Percentiles rank a stretch among this genome's conserved stretches.
Conservation (phyloP, 495 filamentous ascomycete species). For the Podospora australis region DNA sequence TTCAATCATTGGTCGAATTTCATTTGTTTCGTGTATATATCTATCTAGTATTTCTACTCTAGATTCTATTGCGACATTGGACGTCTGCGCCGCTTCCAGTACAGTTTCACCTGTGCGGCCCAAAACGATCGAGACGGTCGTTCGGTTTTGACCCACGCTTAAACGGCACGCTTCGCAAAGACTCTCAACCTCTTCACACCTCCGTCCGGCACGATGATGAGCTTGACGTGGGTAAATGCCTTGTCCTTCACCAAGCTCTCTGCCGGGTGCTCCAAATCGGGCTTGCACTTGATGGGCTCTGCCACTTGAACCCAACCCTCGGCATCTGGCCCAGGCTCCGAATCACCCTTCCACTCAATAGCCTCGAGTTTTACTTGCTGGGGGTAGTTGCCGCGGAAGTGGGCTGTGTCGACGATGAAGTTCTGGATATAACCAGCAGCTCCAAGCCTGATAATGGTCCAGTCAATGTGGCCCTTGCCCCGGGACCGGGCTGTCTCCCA, state of each 20-base stretch:
- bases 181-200: conserved; percentile 84
- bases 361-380: conserved; percentile 67
- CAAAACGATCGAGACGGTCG: neutral
- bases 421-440: conserved; percentile 61
- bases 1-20: too few relatives aligned
- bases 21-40: neutral
- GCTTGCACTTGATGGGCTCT: conserved; percentile 58
- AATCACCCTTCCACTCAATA: conserved; percentile 47
- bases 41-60: too few relatives aligned
- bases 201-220: conserved; percentile 88
- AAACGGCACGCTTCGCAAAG: conserved; percentile 57
- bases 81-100: neutral
- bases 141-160: too few relatives aligned
- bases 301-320: conserved; percentile 66
- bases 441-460: conserved; percentile 75
- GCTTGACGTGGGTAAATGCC: conserved; percentile 72
- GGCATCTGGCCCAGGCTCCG: conserved; percentile 53
- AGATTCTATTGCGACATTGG: too few relatives aligned
- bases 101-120: conserved; percentile 1
- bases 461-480: conserved; percentile 72
- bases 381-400: conserved; percentile 88
- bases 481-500: conserved; percentile 87
- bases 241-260: conserved; percentile 45
- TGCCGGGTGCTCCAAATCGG: conserved; percentile 80
- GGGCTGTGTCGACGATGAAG: conserved; percentile 79